phyloP scores from a whole-genome alignment of 179 eudicot genomes.

The Drosera spatulata region DNA sequence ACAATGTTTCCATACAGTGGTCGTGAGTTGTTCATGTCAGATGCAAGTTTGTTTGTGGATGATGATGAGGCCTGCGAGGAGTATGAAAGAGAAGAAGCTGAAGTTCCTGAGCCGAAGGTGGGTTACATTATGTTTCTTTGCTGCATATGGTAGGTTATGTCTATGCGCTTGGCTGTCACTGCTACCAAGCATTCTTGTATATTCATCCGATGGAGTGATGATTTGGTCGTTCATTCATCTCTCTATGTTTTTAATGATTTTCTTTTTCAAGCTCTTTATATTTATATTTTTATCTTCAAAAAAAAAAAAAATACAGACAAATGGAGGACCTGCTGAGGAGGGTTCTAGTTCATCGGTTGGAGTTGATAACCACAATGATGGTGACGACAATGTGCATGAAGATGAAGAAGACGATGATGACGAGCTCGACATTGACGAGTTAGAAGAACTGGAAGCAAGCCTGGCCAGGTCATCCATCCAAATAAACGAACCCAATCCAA shows the following conservation, averaged over 20 bases:
- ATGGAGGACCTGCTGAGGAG: conserved; percentile 24
- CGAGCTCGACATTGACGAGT: conserved; percentile 79
- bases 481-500: conserved; percentile 49
- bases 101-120: conserved; percentile 46
- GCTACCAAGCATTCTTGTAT: too few species aligned
- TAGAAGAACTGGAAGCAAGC: conserved; percentile 93
- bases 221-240: too few species aligned
- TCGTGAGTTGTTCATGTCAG: conserved; percentile 82
- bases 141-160: too few species aligned
- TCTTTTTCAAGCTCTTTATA: conserved; percentile 12
- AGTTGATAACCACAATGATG: conserved; percentile 21
- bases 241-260: neutral
- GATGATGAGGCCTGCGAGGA: conserved; percentile 82
- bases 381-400: conserved; percentile 18
- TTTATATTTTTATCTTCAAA: too few species aligned
- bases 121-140: neutral
- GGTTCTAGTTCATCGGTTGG: conserved; percentile 54
- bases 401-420: conserved; percentile 52
- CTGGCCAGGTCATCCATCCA: conserved; percentile 63
- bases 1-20: conserved; percentile 47
- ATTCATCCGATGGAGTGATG: too few species aligned
- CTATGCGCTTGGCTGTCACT: too few species aligned
- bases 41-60: conserved; percentile 92
- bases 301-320: conserved; percentile 12
- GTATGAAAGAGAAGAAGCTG: conserved; percentile 61